Conservation (phyloP, 2,329 filamentous ascomycete genomes). For the Arthrinium puccinioides region DNA sequence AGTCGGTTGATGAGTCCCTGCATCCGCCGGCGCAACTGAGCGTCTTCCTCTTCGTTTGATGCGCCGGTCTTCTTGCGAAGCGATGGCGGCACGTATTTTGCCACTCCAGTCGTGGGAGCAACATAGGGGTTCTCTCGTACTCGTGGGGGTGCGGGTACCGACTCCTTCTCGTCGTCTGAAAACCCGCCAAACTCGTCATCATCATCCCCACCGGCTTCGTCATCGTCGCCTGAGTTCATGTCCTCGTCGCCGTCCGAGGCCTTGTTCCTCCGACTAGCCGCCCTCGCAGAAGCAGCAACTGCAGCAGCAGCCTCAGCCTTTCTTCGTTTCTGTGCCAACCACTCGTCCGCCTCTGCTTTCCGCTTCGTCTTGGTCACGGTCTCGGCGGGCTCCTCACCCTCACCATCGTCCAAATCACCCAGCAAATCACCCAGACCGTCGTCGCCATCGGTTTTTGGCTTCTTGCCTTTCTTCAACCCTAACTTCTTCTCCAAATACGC, state of each 20-base stretch:
- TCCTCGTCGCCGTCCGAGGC: constrained; percentile 16
- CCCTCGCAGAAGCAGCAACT: constrained; percentile 3
- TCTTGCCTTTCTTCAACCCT: constrained; percentile 70
- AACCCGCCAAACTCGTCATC: constrained; percentile 32
- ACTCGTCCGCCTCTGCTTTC: constrained; percentile 50
- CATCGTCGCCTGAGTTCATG: constrained; percentile 10
- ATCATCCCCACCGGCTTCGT: constrained; percentile 18
- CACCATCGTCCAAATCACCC: constrained; percentile 52
- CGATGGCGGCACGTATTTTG: constrained; percentile 88
- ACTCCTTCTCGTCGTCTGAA: constrained; percentile 23
- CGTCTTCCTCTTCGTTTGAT: constrained; percentile 60
- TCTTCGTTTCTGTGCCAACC: constrained; percentile 51
- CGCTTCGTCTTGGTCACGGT: constrained; percentile 54
- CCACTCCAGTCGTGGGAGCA: constrained; percentile 52
- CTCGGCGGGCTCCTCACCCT: constrained; percentile 34
- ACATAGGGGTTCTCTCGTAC: constrained; percentile 82
- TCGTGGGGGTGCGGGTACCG: constrained; percentile 32
- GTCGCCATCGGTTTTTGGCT: constrained; percentile 63
- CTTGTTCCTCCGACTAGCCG: constrained; percentile 10
- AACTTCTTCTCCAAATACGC: constrained; percentile 80
- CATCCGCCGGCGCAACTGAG: constrained; percentile 67
- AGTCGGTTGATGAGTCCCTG: constrained; percentile 90
- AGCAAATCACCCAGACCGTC: constrained; percentile 79
- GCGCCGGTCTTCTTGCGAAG: constrained; percentile 55
- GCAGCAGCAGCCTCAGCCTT: constrained; percentile 28